Base-by-base conservation (phyloP, 2,329 filamentous ascomycete genomes). In the Periconia sp. region DNA sequence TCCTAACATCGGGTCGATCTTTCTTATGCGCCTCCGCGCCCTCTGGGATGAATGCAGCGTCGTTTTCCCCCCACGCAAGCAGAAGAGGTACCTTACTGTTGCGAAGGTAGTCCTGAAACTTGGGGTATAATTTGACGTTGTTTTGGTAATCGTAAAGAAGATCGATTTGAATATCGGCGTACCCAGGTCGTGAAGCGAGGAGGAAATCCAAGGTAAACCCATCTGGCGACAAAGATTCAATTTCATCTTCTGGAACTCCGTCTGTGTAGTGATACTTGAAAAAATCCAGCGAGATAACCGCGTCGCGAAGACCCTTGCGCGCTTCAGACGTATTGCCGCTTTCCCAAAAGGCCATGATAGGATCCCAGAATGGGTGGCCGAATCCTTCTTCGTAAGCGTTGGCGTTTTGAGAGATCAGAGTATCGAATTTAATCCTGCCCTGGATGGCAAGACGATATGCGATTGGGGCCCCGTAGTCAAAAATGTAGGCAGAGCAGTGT, bases 391-490 rank as follows among this genome's bases (percentile, higher is more conserved):
- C 71, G 60, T 86, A 87, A 14, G 83, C 83, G 58, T 86, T 87
- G 41, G 83, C 84, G 61, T 85, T 86, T 60, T 87, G 84, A 2
- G 77, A 74, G 51, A 86, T 75, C 56, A 86, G 81, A 14, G 81
- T 80, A 37, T 74, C 72, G 49, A 86, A 71, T 11, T 74, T 71
- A 1, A 77, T 66, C 0, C 81, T 79, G 2, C 79, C 72, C 42
- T 77, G 58, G 2, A 85, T 73, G 0, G 83, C 83, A 1, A 86
- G 72, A 2, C 82, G 77, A 20, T 85, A 70, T 1, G 78, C 83
- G 0, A 77, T 75, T 0, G 85, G 83, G 0, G 83, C 82, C 47
- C 84, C 84, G 64, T 86, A 86, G 73, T 87, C 84, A 64, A 87
- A 86, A 56, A 86, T 78, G 66, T 85, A 87, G 27, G 84, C 68